These are phyloP conservation scores for Oligophagozyma castellii DNA, from an alignment of 1,139 yeast species.

Conservation along the genomic window DNA sequence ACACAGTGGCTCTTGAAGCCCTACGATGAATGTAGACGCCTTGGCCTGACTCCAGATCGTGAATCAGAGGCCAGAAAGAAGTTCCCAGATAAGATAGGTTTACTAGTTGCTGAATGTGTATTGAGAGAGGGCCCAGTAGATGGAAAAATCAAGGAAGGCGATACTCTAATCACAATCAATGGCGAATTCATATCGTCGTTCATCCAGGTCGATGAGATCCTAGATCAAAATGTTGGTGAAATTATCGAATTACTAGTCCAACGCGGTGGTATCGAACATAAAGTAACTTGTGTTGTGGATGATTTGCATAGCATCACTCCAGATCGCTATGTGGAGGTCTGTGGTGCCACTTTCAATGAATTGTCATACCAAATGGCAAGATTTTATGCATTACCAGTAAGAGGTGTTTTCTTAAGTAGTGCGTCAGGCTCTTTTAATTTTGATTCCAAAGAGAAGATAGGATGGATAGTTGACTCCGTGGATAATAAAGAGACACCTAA, in stretches of 20 bases:
- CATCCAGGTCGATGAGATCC: constrained; percentile 69
- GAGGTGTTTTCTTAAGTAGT: constrained; percentile 69
- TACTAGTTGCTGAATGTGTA: constrained; percentile 72
- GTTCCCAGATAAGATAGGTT: constrained; percentile 68
- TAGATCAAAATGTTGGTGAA: constrained; percentile 58
- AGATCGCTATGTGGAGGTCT: constrained; percentile 61
- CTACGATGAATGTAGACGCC: constrained; percentile 77
- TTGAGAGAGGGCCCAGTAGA: constrained; percentile 85
- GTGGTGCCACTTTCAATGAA: constrained; percentile 79
- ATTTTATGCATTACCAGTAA: constrained; percentile 67
- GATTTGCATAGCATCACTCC: constrained; percentile 79
- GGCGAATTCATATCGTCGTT: constrained; percentile 55
- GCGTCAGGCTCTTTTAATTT: constrained; percentile 69
- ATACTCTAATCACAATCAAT: constrained; percentile 62
- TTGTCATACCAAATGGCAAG: constrained; percentile 84
- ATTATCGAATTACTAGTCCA: constrained; percentile 48
- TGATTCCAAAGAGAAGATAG: constrained; percentile 43
- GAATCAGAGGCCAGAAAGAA: constrained; percentile 54
- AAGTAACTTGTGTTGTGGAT: constrained; percentile 43
- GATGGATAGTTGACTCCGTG: constrained; percentile 67
- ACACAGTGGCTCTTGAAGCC: constrained; percentile 83
- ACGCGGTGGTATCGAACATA: constrained; percentile 55
- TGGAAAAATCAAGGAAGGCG: constrained; percentile 67
- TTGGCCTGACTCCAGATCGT: constrained; percentile 67
- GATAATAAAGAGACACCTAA: constrained; percentile 65